Percentiles rank a stretch among this genome's conserved stretches.
Conservation (phyloP, 1,284 basidiomycete species). For the Microbotryum violaceum region DNA sequence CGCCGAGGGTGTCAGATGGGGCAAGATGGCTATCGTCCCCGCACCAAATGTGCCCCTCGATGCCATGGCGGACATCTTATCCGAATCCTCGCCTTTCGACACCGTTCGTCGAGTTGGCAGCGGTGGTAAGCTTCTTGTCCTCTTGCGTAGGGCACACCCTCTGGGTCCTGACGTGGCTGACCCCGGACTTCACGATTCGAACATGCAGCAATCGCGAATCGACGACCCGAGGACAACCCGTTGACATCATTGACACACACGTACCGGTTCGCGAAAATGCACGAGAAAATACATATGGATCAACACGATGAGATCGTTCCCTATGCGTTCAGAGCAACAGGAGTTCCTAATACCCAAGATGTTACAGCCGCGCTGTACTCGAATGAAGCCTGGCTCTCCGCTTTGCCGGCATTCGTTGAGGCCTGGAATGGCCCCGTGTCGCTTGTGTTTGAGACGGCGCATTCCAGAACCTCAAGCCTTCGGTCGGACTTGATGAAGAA, state of each 20-base stretch:
- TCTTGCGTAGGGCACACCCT: too few relatives aligned
- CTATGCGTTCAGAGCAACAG: conserved; percentile 31
- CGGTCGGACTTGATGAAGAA: conserved; percentile 17
- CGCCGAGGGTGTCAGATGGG: conserved; percentile 21
- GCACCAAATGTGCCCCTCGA: too few relatives aligned
- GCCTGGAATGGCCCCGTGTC: conserved; percentile 38
- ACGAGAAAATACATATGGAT: conserved; percentile 32
- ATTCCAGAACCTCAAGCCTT: conserved; percentile 20
- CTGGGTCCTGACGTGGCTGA: too few relatives aligned
- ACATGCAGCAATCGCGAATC: conserved; percentile 3
- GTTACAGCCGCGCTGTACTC: conserved; percentile 38
- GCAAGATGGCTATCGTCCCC: background rate
- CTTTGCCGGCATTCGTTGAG: conserved; percentile 31
- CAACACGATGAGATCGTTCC: conserved; percentile 34
- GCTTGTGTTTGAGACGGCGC: conserved; percentile 33
- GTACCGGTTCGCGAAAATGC: conserved; percentile 37
- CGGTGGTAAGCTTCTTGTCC: too few relatives aligned
- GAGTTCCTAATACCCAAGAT: conserved; percentile 11
- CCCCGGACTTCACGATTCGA: too few relatives aligned
- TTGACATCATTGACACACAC: conserved; percentile 32
- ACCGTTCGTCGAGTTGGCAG: too few relatives aligned
- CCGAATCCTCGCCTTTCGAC: too few relatives aligned
- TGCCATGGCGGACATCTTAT: too few relatives aligned
- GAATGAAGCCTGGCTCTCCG: conserved; percentile 37
- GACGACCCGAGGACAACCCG: conserved; percentile 21